These are phyloP conservation scores for Parastagonospora nodorum DNA, from an alignment of 2,329 filamentous ascomycete species.

Conservation along the genomic window DNA sequence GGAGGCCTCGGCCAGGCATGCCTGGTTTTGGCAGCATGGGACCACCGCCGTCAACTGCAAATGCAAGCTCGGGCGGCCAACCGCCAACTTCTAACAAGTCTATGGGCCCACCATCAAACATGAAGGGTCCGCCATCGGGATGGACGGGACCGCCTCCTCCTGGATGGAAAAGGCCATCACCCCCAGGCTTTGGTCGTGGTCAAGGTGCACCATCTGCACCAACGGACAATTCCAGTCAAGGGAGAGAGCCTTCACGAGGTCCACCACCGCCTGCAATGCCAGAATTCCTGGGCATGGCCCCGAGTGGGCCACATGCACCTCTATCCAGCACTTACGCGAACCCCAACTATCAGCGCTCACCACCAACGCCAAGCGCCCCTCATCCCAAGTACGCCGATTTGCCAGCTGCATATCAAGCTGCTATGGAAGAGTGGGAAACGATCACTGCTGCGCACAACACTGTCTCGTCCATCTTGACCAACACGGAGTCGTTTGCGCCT, in stretches of 20 bases:
- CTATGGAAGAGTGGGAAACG: conserved; percentile 76
- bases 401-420: conserved; percentile 68
- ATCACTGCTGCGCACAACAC: conserved; percentile 73
- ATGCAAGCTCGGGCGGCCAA: conserved; percentile 12
- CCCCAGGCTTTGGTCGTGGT: conserved; percentile 21
- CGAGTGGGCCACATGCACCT: conserved; percentile 46
- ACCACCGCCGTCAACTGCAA: conserved; percentile 33
- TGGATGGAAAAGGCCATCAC: conserved; percentile 23
- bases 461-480: conserved; percentile 60
- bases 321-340: conserved; percentile 52
- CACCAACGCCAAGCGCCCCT: conserved; percentile 17
- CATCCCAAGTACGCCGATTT: conserved; percentile 55
- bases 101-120: conserved; percentile 31
- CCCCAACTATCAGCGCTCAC: conserved; percentile 24
- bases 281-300: conserved; percentile 59
- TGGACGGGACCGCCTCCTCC: conserved; percentile 9
- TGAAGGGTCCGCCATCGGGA: conserved; percentile 22
- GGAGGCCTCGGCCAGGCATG: conserved; percentile 59
- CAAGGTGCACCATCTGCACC: conserved; percentile 16
- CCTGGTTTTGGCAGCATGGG: conserved; percentile 44
- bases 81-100: conserved; percentile 24
- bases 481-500: conserved; percentile 78
- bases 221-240: background rate
- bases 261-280: conserved; percentile 43
- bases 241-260: conserved; percentile 10